Evolutionary conservation across 139 green algal genomes (phyloP).

Genomic region (Chlamydomonas applanata): DNA sequence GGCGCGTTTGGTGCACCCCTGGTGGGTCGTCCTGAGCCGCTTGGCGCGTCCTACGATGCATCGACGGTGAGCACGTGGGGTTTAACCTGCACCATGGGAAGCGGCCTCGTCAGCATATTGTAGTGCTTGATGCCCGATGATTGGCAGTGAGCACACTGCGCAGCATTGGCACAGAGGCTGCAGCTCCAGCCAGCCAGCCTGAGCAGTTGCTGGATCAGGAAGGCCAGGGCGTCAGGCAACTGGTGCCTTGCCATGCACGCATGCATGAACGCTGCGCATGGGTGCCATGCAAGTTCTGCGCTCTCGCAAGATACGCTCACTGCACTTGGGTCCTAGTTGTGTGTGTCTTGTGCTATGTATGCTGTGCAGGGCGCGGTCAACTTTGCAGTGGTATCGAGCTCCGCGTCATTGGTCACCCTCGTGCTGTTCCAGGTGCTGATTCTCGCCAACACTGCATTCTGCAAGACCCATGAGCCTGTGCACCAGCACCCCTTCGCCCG

Average conservation of each 20-base stretch:
- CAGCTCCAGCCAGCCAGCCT: too few relatives aligned
- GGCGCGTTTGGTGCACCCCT: constrained; percentile 6
- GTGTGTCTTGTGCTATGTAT: too few relatives aligned
- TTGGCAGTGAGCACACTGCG: too few relatives aligned
- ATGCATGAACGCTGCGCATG: neutral
- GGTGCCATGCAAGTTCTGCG: too few relatives aligned
- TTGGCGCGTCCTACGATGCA: constrained; percentile 28
- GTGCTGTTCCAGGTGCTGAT: constrained; percentile 70
- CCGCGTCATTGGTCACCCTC: constrained; percentile 66
- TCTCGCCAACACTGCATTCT: too few relatives aligned
- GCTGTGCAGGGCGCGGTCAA: constrained; percentile 72
- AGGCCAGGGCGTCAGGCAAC: too few relatives aligned
- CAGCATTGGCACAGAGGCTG: too few relatives aligned
- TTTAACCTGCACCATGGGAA: neutral
- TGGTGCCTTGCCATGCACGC: neutral
- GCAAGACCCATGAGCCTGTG: too few relatives aligned
- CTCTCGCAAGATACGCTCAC: too few relatives aligned
- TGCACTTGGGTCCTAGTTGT: too few relatives aligned
- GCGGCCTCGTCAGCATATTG: neutral
- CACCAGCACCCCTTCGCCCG: too few relatives aligned
- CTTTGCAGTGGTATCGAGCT: constrained; percentile 76
- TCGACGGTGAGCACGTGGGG: constrained; percentile 5
- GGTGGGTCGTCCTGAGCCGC: constrained; percentile 7
- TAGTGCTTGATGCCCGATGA: neutral
- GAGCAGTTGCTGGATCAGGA: neutral